Percentiles rank a stretch among this genome's conserved stretches.
phyloP scores from a whole-genome alignment of 2,329 filamentous ascomycete species.

The Arthrobotrys musiformis region DNA sequence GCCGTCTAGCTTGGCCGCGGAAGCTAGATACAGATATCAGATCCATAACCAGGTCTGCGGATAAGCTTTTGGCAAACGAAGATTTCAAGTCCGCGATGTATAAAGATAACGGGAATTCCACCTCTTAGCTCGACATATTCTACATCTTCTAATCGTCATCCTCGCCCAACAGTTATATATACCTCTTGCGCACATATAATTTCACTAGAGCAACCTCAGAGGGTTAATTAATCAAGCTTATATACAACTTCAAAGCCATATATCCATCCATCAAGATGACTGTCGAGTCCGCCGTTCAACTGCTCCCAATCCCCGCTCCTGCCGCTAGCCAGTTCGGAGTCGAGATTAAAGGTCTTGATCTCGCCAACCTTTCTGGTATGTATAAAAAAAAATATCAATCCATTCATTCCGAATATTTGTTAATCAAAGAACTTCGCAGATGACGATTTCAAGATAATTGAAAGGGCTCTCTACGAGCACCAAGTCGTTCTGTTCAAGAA shows the following conservation, averaged over 20 bases:
- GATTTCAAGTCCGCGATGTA: neutral
- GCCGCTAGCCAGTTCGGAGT: conserved; percentile 43
- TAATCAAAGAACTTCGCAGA: conserved; percentile 63
- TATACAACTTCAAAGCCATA: neutral
- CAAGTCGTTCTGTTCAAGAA: conserved; percentile 78
- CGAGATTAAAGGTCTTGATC: conserved; percentile 47
- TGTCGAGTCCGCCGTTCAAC: conserved; percentile 39
- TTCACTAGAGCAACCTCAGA: neutral
- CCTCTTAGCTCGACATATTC: neutral
- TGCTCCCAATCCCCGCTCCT: conserved; percentile 47
- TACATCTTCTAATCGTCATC: neutral
- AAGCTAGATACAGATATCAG: neutral
- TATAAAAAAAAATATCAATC: neutral
- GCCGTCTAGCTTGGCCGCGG: no score
- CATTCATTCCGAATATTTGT: neutral
- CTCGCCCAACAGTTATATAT: neutral
- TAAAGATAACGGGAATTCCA: conserved; percentile 13
- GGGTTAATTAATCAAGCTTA: neutral
- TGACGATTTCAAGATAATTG: conserved; percentile 73
- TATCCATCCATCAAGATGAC: conserved; percentile 51
- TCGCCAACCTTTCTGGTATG: conserved; percentile 53
- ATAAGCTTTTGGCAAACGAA: neutral
- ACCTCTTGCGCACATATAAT: neutral
- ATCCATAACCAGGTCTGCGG: neutral
- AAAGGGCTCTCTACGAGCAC: conserved; percentile 73